Base-by-base conservation (phyloP, 805 yeast species). In the Yarrowia sp. region DNA sequence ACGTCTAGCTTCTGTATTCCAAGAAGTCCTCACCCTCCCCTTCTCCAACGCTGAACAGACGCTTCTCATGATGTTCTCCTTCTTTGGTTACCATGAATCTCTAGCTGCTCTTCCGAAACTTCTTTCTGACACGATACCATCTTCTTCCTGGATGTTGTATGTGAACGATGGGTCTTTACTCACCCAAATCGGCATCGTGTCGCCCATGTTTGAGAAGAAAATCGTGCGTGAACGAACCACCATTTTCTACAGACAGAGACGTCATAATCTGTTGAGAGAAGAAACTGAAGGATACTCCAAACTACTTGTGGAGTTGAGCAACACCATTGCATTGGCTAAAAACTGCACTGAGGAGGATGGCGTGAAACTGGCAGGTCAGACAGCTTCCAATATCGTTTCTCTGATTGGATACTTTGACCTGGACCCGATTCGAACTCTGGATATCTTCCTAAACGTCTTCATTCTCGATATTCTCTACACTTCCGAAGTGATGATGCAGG, bases 231-330 rank as follows among this genome's bases (percentile, higher is more conserved):
- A 74, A 77, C 83, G 71, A 76, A 80, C 73, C 71, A 76, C 70
- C 78, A 78, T 72, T 77, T 85, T 64, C 78, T 78, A 68, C 74
- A 73, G 71, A 42, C 81, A 84, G 66, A 80, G 80, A 71, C 84
- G 86, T 68, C 90, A 79, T 76, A 88, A 89, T 66, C 76, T 91
- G 15, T 70, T 90, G 8, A 83, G 85, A 58, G 97, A 92, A 73
- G 88, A 88, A 67, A 78, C 85, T 28, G 91, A 88, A 71, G 98
- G 97, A 0, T 92, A 84, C 74, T 75, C 96, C 11, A 86, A 85
- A 69, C 76, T 89, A 36, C 73, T 85, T 0, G 80, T 80, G 1
- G 84, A 86, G 55, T 67, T 88, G 11, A 55, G 47, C 73, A 77
- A 64, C 67, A 74, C 2, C 79, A 84, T 1, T 76, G 82, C 63